Percentiles rank a stretch among this genome's conserved stretches.
Conservation (phyloP, 1,284 basidiomycete species). For the Moniliella sp. region DNA sequence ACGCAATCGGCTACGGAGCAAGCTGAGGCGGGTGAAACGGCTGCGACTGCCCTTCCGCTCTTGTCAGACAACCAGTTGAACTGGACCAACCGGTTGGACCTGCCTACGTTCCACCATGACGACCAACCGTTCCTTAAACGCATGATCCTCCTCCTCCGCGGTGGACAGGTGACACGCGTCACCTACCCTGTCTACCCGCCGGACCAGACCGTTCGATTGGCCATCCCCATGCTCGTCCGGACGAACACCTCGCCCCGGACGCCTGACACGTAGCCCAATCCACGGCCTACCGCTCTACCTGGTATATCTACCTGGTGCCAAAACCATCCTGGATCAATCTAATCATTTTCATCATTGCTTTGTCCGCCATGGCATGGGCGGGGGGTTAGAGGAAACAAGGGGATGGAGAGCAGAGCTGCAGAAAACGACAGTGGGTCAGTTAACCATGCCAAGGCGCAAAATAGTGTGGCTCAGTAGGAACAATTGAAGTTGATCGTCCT, state of each 20-base stretch:
- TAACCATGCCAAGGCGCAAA: no score
- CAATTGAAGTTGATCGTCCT: no score
- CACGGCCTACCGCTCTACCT: no score
- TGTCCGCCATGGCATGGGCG: no score
- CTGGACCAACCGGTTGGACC: conserved; percentile 8
- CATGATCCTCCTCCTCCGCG: conserved; percentile 15
- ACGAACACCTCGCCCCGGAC: not conserved
- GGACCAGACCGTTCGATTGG: conserved; percentile 8
- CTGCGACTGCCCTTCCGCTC: conserved; percentile 5
- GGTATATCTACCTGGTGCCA: no score
- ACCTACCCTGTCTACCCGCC: conserved; percentile 14
- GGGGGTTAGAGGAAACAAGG: no score
- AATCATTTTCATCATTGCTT: no score
- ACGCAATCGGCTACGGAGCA: conserved; percentile 7
- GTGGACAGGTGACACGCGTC: conserved; percentile 17
- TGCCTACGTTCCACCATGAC: conserved; percentile 9
- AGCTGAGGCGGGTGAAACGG: conserved; percentile 1
- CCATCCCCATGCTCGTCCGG: conserved; percentile 9
- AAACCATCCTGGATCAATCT: no score
- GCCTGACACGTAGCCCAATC: not conserved
- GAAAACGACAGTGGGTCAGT: no score
- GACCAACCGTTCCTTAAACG: conserved; percentile 7
- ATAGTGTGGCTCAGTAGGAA: no score
- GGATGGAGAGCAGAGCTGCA: no score
- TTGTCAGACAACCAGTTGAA: conserved; percentile 7